These are phyloP conservation scores for Curvularia spicifera DNA, from an alignment of 2,329 filamentous ascomycete species.

Conservation along the genomic window DNA sequence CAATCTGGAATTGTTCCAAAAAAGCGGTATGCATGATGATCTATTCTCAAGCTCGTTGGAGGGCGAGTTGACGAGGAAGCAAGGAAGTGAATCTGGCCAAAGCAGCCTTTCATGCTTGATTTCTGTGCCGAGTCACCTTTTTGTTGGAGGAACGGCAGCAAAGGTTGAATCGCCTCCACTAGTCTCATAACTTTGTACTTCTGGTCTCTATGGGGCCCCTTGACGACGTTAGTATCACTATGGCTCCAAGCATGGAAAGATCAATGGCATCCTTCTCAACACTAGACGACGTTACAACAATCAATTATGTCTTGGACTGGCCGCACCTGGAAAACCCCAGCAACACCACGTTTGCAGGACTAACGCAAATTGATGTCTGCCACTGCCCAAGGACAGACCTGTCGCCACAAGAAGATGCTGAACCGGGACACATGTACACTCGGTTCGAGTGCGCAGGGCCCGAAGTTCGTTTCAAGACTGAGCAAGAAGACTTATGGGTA, in stretches of 20 bases:
- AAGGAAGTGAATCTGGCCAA: slow-evolving; percentile 4
- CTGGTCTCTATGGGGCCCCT: background rate
- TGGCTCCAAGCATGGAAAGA: slow-evolving; percentile 19
- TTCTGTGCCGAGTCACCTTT: background rate
- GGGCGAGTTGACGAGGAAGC: slow-evolving; percentile 8
- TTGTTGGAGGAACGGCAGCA: background rate
- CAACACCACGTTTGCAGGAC: slow-evolving; percentile 39
- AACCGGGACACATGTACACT: slow-evolving; percentile 40
- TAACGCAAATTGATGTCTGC: slow-evolving; percentile 37
- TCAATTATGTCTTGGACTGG: slow-evolving; percentile 46
- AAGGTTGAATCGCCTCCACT: background rate
- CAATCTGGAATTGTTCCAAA: slow-evolving; percentile 14
- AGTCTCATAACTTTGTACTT: background rate
- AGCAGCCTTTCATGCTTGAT: background rate
- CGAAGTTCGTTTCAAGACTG: slow-evolving; percentile 27
- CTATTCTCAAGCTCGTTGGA: slow-evolving; percentile 21
- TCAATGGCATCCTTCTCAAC: slow-evolving; percentile 34
- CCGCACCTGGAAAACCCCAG: slow-evolving; percentile 39
- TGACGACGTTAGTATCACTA: slow-evolving; percentile 6
- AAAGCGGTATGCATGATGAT: slow-evolving; percentile 27
- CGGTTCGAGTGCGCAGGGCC: slow-evolving; percentile 38
- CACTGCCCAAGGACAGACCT: slow-evolving; percentile 27
- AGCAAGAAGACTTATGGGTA: slow-evolving; percentile 33
- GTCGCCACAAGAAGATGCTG: slow-evolving; percentile 7
- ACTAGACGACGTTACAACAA: slow-evolving; percentile 44